Evolutionary conservation across 2,329 filamentous ascomycete genomes (phyloP).

Genomic region (Ophiostoma montium): DNA sequence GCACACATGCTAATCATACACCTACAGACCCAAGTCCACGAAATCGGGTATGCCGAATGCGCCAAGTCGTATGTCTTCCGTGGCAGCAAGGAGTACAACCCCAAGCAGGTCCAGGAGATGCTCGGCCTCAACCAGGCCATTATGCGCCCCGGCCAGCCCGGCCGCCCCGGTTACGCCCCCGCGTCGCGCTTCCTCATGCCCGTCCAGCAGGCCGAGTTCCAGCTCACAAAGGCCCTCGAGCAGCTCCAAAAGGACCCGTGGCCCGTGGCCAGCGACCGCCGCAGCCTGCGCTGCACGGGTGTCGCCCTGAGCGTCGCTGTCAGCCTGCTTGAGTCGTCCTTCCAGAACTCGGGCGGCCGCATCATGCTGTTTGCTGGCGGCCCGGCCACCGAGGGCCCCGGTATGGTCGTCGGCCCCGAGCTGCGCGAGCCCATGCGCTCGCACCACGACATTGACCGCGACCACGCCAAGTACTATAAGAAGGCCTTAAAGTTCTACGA

Average conservation of each 20-base stretch:
- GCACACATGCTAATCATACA: background rate
- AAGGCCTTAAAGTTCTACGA: constrained; percentile 99
- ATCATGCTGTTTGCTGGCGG: constrained; percentile 97
- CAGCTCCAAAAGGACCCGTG: constrained; percentile 93
- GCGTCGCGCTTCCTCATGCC: constrained; percentile 85
- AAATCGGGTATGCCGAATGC: constrained; percentile 95
- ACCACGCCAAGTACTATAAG: constrained; percentile 99
- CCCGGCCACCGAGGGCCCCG: constrained; percentile 87
- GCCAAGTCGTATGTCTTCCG: constrained; percentile 98
- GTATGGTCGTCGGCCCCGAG: constrained; percentile 92
- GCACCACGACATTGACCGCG: constrained; percentile 95
- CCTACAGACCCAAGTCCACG: constrained; percentile 74
- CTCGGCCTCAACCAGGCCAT: constrained; percentile 65
- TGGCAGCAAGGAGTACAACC: constrained; percentile 93
- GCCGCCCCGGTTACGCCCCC: constrained; percentile 50
- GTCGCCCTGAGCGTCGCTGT: constrained; percentile 93
- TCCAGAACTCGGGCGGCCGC: constrained; percentile 85
- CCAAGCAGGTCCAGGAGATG: constrained; percentile 99
- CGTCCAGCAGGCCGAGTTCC: constrained; percentile 90
- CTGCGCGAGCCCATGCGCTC: constrained; percentile 92
- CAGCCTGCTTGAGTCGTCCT: constrained; percentile 82
- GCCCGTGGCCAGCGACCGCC: constrained; percentile 88
- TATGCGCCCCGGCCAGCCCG: constrained; percentile 58
- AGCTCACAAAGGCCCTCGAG: constrained; percentile 90
- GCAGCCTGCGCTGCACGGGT: constrained; percentile 81